A percentile compares a stretch with the other conserved stretches of the same genome.
phyloP scores from a whole-genome alignment of 345 rosid species.

The Mallotus nudiflorus region DNA sequence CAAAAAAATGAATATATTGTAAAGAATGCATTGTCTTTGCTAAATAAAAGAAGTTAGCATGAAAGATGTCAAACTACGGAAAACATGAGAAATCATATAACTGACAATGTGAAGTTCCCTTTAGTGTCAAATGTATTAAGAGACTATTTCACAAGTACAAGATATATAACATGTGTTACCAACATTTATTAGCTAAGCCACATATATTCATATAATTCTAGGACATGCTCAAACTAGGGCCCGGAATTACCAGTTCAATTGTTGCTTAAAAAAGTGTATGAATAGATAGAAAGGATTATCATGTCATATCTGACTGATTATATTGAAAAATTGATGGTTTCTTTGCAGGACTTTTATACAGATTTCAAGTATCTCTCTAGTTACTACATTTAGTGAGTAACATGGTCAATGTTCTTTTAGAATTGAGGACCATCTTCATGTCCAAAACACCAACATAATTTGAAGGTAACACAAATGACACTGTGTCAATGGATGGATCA shows the following conservation, averaged over 20 bases:
- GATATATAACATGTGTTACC: neutral
- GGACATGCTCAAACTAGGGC: neutral
- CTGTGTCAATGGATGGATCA: neutral
- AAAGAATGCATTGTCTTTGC: neutral
- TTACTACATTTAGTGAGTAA: neutral
- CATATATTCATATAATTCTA: neutral
- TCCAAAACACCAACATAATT: neutral
- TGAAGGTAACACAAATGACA: neutral
- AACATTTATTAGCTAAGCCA: neutral
- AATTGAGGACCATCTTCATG: neutral
- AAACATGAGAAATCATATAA: neutral
- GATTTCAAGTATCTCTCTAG: neutral
- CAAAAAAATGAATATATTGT: neutral
- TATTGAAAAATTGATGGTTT: neutral
- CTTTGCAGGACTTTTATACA: neutral
- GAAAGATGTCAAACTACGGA: neutral
- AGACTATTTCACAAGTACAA: neutral
- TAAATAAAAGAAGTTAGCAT: neutral
- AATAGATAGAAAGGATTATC: slow-evolving; percentile 1
- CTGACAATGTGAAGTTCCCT: neutral
- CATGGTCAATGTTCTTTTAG: neutral
- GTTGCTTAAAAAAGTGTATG: neutral
- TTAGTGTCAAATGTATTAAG: neutral
- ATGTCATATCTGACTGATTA: neutral
- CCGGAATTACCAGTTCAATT: neutral